phyloP scores from a whole-genome alignment of 2,329 filamentous ascomycete species.

The Blumeria hordei region DNA sequence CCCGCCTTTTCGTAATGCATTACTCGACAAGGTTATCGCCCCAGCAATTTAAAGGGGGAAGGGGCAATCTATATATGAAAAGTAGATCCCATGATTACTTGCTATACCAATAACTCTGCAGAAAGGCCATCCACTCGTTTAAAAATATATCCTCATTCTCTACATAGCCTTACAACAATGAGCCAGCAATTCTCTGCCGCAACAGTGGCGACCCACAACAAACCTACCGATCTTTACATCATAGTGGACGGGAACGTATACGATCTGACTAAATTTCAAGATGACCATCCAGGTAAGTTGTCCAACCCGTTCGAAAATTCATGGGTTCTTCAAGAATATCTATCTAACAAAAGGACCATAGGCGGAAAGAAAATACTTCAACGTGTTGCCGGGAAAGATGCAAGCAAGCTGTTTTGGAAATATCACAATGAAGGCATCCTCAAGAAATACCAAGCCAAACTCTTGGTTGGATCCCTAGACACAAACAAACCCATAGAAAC shows the following conservation, averaged over 20 bases:
- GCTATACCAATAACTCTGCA: no score
- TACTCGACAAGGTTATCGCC: no score
- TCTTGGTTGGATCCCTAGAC: constrained; percentile 39
- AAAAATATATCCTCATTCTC: no score
- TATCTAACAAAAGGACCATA: constrained; percentile 18
- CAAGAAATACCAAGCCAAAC: constrained; percentile 61
- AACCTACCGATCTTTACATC: constrained; percentile 64
- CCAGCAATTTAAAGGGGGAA: no score
- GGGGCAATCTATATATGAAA: no score
- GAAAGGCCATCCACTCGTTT: no score
- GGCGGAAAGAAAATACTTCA: constrained; percentile 15
- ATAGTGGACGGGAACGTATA: constrained; percentile 90
- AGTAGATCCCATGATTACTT: no score
- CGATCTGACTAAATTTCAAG: constrained; percentile 72
- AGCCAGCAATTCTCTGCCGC: constrained; percentile 61
- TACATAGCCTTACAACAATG: constrained; percentile 26
- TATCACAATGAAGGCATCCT: constrained; percentile 15
- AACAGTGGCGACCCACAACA: constrained; percentile 85
- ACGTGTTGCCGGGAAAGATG: constrained; percentile 16
- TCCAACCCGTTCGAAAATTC: neutral
- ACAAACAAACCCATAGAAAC: constrained; percentile 34
- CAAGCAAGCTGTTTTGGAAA: constrained; percentile 16
- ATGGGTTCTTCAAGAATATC: neutral
- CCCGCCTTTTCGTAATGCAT: no score
- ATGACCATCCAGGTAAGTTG: constrained; percentile 55